A percentile compares a stretch with the other conserved stretches of the same genome.
phyloP scores from a whole-genome alignment of 257 asterid genomes.

The Solanum pennellii region DNA sequence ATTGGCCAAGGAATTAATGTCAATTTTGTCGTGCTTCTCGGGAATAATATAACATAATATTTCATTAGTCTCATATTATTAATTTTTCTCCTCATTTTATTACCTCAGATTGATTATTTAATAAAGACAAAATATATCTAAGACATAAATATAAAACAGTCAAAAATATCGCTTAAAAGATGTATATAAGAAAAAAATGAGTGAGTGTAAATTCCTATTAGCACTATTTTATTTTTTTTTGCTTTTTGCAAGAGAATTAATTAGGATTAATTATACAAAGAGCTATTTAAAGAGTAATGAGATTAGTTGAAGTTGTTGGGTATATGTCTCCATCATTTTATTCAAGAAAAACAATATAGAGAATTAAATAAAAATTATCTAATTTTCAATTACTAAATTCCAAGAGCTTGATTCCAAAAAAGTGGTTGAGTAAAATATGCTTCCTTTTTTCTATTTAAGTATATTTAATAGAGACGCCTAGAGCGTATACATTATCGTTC shows the following conservation, averaged over 20 bases:
- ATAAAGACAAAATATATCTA: not conserved
- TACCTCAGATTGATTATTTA: not conserved
- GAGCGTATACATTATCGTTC: not conserved
- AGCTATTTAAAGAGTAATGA: not conserved
- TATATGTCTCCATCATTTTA: not conserved
- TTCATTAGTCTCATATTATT: not conserved
- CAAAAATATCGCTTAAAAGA: not conserved
- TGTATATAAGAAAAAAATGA: not conserved
- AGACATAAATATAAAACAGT: not conserved
- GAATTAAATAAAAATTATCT: conserved; percentile 1
- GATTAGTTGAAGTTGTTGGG: conserved; percentile 1
- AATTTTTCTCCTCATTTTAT: not conserved
- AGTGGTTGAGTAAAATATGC: conserved; percentile 12
- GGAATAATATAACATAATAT: not conserved
- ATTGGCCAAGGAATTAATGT: not conserved
- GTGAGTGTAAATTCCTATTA: not conserved
- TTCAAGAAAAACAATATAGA: not conserved
- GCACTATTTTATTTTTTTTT: not conserved
- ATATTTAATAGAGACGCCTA: not conserved
- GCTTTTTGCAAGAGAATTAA: not conserved
- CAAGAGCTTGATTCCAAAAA: conserved; percentile 15
- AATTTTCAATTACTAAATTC: conserved; percentile 10
- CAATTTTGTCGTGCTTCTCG: not conserved
- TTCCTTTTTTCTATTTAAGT: not conserved
- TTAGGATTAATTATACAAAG: not conserved